These are phyloP conservation scores for Colletotrichum destructivum DNA, from an alignment of 2,329 filamentous ascomycete genomes.

Conservation along the genomic window DNA sequence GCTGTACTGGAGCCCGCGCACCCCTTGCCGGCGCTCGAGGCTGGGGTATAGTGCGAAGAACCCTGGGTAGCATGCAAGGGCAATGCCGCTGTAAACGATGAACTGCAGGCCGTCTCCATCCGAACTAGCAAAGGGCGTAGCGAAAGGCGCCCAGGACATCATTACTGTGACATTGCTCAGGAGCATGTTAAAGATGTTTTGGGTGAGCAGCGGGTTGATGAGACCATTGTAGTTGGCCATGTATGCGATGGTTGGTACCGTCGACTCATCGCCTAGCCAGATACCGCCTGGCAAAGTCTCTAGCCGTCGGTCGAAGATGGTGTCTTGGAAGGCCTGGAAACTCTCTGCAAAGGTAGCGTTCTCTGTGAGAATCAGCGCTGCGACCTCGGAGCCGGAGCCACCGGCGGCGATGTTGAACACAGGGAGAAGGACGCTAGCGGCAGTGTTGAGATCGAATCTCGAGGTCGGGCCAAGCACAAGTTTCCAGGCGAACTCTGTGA, in stretches of 20 bases:
- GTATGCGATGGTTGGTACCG: conserved; percentile 79
- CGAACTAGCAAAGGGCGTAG: conserved; percentile 78
- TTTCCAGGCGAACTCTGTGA: conserved; percentile 51
- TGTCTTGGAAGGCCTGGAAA: conserved; percentile 77
- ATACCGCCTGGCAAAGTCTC: conserved; percentile 85
- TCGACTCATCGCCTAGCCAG: conserved; percentile 77
- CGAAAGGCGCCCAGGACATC: conserved; percentile 82
- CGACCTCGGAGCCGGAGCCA: conserved; percentile 42
- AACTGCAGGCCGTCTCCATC: conserved; percentile 81
- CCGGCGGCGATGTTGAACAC: conserved; percentile 52
- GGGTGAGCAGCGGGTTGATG: conserved; percentile 71
- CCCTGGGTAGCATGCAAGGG: conserved; percentile 83
- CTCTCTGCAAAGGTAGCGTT: conserved; percentile 66
- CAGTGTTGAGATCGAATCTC: conserved; percentile 29
- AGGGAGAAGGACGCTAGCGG: conserved; percentile 52
- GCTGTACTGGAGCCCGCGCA: conserved; percentile 89
- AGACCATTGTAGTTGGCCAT: conserved; percentile 72
- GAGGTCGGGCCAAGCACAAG: conserved; percentile 61
- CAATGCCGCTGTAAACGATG: conserved; percentile 85
- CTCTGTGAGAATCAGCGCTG: conserved; percentile 18
- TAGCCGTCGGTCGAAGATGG: conserved; percentile 73
- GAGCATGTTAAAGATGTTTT: conserved; percentile 77
- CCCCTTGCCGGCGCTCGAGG: conserved; percentile 83
- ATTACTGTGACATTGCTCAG: conserved; percentile 78
- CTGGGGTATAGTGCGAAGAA: conserved; percentile 93